phyloP scores from a whole-genome alignment of 2,329 filamentous ascomycete species.

The Fusarium abutilonis region DNA sequence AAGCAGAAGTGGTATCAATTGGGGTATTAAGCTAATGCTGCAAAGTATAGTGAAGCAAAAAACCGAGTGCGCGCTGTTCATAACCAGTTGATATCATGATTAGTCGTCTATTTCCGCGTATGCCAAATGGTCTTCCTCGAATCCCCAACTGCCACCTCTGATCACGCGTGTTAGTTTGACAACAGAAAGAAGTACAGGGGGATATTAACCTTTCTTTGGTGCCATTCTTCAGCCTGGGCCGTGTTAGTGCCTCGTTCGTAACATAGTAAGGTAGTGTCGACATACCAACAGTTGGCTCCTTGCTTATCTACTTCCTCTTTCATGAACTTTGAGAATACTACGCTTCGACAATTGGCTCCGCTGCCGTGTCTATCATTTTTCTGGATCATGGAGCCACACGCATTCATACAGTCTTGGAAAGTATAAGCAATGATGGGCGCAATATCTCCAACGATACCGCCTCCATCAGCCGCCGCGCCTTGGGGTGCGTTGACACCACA shows the following conservation, averaged over 20 bases:
- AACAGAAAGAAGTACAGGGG: no score
- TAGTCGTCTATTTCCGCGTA: constrained; percentile 19
- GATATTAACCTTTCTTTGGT: neutral
- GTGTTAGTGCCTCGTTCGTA: neutral
- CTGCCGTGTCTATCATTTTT: neutral
- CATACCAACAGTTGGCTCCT: constrained; percentile 24
- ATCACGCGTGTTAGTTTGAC: neutral
- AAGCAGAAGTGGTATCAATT: constrained; percentile 2
- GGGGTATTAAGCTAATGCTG: neutral
- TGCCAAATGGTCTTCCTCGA: constrained; percentile 19
- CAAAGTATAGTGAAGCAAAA: neutral
- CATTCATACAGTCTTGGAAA: constrained; percentile 29
- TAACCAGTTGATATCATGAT: neutral
- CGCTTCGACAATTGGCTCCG: constrained; percentile 12
- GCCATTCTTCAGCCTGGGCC: constrained; percentile 1
- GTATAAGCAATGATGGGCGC: constrained; percentile 15
- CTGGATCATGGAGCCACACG: constrained; percentile 23
- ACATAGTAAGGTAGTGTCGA: no score
- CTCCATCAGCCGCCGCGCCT: constrained; percentile 7
- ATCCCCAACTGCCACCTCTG: constrained; percentile 12
- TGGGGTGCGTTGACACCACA: constrained; percentile 27
- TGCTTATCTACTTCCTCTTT: neutral
- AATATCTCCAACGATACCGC: constrained; percentile 16
- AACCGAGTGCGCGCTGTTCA: neutral
- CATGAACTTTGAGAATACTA: constrained; percentile 26